Evolutionary conservation across 1,139 yeast genomes (phyloP), one percentile per base, ranked within the genome.

Genomic region (Suhomyces chickasaworum): DNA sequence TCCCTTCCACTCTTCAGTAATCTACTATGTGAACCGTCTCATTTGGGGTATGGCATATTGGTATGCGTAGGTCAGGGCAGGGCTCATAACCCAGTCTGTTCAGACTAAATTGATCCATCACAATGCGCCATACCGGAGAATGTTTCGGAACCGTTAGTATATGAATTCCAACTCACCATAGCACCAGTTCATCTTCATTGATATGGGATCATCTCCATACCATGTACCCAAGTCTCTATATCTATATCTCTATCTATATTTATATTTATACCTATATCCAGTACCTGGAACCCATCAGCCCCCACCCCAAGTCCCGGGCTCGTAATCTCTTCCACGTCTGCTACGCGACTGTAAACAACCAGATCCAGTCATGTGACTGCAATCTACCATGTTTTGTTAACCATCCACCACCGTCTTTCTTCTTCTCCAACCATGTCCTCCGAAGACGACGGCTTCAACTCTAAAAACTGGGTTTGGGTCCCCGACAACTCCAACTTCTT

Each of bases 391-490:
- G 39, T 37, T 37, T 37, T 37, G 34, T 7, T 23, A 18, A 9
- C 37, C 21, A 31, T 21, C 17, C 25, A 21, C 17, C 42, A 20
- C 17, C 25, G 13, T 12, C 42, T 20, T 18, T 31, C 32, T 29
- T 13, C 33, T 9, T 17, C 16, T 13, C 31, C 36, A 43, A 45
- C 17, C 42, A 56, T 55, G 60, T 48, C 68, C 30, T 59, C 60
- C 34, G 77, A 70, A 47, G 78, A 73, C 53, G 81, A 80, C 40
- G 82, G 77, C 48, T 77, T 76, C 58, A 73, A 79, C 46, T 69
- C 81, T 47, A 80, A 75, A 54, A 77, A 74, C 55, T 81, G 86
- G 80, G 95, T 89, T 4, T 90, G 97, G 97, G 77, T 89, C 13
- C 88, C 95, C 2, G 90, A 87, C 60, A 70, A 71, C n/a, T 72